Evolutionary conservation across 106 monocot genomes (phyloP).

Genomic region (Dendrobium nobile): DNA sequence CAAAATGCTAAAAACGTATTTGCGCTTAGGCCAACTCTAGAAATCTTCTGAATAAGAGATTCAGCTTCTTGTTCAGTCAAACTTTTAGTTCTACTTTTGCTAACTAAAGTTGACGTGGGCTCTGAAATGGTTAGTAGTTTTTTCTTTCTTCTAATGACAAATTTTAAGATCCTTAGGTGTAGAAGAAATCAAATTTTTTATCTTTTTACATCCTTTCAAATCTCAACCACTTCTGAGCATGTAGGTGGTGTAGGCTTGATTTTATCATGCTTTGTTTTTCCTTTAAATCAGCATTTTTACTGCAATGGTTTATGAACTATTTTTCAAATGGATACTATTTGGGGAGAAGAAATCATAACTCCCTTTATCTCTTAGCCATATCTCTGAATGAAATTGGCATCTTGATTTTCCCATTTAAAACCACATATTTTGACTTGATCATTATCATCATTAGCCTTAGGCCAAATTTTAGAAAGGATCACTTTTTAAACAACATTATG

Average conservation of each 20-base stretch:
- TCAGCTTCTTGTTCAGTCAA: not conserved
- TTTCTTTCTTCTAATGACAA: not conserved
- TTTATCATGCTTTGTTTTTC: not conserved
- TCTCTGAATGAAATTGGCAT: not conserved
- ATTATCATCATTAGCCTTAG: not conserved
- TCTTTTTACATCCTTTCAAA: not conserved
- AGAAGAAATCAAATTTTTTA: not conserved
- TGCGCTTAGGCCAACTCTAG: not conserved
- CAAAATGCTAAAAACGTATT: not conserved
- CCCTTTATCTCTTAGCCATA: not conserved
- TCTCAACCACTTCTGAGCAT: not conserved
- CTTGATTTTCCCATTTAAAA: too few relatives aligned
- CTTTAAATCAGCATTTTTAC: not conserved
- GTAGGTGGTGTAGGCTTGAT: not conserved
- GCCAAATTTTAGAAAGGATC: too few relatives aligned
- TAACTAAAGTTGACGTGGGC: not conserved
- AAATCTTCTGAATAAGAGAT: not conserved
- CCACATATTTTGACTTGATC: not conserved
- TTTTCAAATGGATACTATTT: not conserved
- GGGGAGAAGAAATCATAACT: constrained; percentile 2
- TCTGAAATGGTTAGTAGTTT: not conserved
- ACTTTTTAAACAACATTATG: too few relatives aligned
- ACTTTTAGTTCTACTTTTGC: not conserved
- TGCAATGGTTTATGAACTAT: not conserved
- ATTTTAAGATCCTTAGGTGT: not conserved